Evolutionary conservation across 768 basidiomycete species (phyloP).

Genomic region (Filobasidium wieringae): DNA sequence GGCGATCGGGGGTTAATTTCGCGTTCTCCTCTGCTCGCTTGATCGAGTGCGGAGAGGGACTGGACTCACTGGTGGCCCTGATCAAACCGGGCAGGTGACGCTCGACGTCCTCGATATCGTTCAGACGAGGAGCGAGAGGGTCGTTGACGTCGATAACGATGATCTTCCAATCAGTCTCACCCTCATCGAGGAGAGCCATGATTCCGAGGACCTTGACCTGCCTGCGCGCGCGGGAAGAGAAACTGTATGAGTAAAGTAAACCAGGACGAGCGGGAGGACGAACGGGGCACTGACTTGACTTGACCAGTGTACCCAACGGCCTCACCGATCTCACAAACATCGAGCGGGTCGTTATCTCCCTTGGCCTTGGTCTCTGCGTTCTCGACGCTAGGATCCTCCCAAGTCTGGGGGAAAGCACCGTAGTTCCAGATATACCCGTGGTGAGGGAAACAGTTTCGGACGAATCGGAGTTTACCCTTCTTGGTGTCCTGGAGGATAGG

Average conservation of each 20-base stretch:
- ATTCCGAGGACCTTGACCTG: conserved; percentile 99
- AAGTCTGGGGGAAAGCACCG: conserved; percentile 97
- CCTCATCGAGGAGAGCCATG: conserved; percentile 98
- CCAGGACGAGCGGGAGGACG: background rate
- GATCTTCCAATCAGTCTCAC: conserved; percentile 99
- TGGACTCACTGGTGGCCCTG: conserved; percentile 46
- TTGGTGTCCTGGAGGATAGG: conserved; percentile 98
- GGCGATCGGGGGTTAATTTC: background rate
- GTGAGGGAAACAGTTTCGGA: conserved; percentile 99
- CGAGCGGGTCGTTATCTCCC: conserved; percentile 98
- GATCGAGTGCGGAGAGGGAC: no score
- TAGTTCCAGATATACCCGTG: conserved; percentile 99
- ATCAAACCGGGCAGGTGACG: conserved; percentile 92
- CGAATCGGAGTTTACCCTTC: conserved; percentile 87
- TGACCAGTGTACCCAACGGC: conserved; percentile 94
- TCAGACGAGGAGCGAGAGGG: conserved; percentile 88
- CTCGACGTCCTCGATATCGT: conserved; percentile 98
- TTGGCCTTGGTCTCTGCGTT: conserved; percentile 98
- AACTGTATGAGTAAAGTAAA: no score
- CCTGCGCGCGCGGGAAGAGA: background rate
- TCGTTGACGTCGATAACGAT: conserved; percentile 93
- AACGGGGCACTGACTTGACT: conserved; percentile 49
- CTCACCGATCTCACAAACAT: conserved; percentile 99
- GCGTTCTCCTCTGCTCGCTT: background rate
- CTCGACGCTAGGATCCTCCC: conserved; percentile 79